These are phyloP conservation scores for Citrullus colocynthis DNA, from an alignment of 306 rosid species.

Conservation along the genomic window DNA sequence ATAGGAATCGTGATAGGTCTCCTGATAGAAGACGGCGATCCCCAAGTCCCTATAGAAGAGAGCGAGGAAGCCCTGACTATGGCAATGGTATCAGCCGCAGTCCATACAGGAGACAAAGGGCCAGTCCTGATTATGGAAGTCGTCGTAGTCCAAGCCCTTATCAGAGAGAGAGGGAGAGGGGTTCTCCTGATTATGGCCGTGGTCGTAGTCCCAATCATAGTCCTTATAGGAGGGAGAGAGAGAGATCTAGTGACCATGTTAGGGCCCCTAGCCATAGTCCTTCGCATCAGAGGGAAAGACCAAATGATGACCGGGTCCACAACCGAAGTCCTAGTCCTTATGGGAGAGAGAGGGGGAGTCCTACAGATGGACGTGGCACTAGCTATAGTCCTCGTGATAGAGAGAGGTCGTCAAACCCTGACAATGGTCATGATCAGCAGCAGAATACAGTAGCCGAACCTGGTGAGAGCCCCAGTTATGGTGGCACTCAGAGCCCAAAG, in stretches of 20 bases:
- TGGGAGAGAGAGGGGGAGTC: constrained; percentile 30
- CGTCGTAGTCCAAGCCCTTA: constrained; percentile 52
- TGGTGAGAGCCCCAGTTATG: constrained; percentile 62
- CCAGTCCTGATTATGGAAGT: constrained; percentile 78
- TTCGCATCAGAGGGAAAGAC: constrained; percentile 20
- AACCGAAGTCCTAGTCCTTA: constrained; percentile 33
- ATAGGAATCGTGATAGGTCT: constrained; percentile 54
- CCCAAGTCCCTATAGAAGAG: constrained; percentile 75
- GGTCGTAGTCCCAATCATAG: constrained; percentile 48
- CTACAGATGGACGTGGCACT: constrained; percentile 36
- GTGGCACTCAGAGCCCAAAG: constrained; percentile 78
- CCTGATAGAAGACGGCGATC: constrained; percentile 77
- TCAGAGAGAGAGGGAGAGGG: constrained; percentile 31
- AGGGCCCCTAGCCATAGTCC: constrained; percentile 18
- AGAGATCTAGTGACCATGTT: constrained; percentile 17
- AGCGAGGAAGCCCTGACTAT: constrained; percentile 96
- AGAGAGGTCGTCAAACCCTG: constrained; percentile 36
- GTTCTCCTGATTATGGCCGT: constrained; percentile 43
- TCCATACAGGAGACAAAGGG: constrained; percentile 55
- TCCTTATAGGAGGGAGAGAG: constrained; percentile 21
- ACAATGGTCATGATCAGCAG: constrained; percentile 46
- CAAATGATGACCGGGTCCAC: constrained; percentile 15
- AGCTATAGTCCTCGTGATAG: constrained; percentile 33
- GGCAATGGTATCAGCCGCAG: constrained; percentile 67
- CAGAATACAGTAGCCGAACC: constrained; percentile 41